Base-by-base conservation (phyloP, 2,329 filamentous ascomycete genomes). In the Fusarium chlamydosporum region DNA sequence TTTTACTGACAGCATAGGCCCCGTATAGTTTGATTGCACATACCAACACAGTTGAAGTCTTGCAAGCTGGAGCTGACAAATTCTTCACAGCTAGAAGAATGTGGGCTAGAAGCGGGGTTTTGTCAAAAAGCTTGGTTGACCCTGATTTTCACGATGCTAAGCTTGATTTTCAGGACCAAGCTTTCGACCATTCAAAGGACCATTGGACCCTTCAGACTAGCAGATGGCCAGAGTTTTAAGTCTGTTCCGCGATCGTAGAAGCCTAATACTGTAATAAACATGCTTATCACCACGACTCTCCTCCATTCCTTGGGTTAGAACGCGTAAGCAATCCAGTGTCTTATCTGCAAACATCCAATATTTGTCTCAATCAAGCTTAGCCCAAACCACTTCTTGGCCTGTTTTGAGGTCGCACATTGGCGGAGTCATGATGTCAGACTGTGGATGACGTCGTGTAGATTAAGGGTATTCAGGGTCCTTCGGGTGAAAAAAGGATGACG, bases 391-490 rank as follows among this genome's bases (percentile, higher is more conserved):
- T 38, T 11, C 13, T 10, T 47, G 3, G 46, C 61, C 18, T 53
- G 61, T 58, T 52, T 53, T 50, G 37, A 26, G 3, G 53, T 60
- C 34, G 20, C 51, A n/a, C 23, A 23, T 23, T n/a, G 33, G 61
- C 61, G 40, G 60, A 58, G 60, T 53, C 41, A 58, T 65, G 61
- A 65, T 65, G 60, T 65, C 61, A 65, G 59, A 27, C 15, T 4
- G 6, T 7, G 11, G 34, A 65, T 65, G 61, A 65, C 61, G 61
- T 65, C 42, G 38, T 37, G 51, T 0, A 35, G 10, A 53, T 63
- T 52, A 33, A 42, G 45, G 35, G n/a, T 38, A 11, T 20, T 53
- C 57, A 62, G 59, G 60, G 60, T 65, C 58, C 42, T 48, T n/a
- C 13, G 4, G 7, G 9, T 38, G 23, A 37, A 46, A 29, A 29